These are phyloP conservation scores for Schoenoplectus tabernaemontani DNA, from an alignment of 202 grass and related monocot genomes.

Conservation along the genomic window DNA sequence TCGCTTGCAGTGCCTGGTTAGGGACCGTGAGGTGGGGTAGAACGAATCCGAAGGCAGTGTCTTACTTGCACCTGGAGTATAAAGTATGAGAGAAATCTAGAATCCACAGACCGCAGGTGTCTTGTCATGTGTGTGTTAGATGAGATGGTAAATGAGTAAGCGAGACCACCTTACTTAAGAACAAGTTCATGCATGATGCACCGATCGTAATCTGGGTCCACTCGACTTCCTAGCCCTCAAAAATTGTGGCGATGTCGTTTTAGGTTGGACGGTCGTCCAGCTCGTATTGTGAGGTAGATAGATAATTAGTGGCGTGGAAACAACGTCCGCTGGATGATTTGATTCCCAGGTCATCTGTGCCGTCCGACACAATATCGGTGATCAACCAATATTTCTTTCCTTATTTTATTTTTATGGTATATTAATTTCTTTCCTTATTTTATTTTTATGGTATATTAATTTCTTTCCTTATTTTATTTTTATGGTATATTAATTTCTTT, in stretches of 20 bases:
- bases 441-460: too few species aligned
- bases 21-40: not conserved
- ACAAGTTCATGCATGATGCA: too few species aligned
- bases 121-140: not conserved
- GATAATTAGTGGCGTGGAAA: slow-evolving; percentile 14
- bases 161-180: too few species aligned
- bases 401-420: not conserved
- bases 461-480: too few species aligned
- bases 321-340: slow-evolving; percentile 12
- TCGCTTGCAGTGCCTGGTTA: not conserved
- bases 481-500: too few species aligned
- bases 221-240: too few species aligned
- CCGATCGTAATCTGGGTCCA: not conserved
- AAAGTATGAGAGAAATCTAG: too few species aligned
- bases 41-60: not conserved
- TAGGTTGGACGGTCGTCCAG: slow-evolving; percentile 4
- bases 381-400: not conserved
- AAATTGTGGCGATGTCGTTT: slow-evolving; percentile 7
- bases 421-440: too few species aligned
- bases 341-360: not conserved
- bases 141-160: not conserved
- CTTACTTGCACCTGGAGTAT: not conserved
- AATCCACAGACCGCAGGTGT: too few species aligned
- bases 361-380: not conserved
- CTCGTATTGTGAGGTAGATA: not conserved